phyloP scores from a whole-genome alignment of 768 basidiomycete genomes.

The Lentinula edodes region DNA sequence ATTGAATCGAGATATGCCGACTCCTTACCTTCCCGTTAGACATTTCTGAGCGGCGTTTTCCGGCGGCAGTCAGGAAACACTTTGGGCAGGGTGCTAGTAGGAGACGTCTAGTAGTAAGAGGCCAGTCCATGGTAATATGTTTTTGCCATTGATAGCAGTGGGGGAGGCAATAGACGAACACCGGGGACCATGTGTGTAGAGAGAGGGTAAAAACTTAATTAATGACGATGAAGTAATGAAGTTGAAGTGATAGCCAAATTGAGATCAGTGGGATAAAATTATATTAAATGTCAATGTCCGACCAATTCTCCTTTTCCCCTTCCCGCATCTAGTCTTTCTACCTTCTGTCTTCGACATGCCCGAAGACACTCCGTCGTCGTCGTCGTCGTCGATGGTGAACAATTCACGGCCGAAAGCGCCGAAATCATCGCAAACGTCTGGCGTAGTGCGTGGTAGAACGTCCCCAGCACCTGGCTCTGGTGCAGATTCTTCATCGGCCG shows the following conservation, averaged over 20 bases:
- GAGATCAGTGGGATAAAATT: neutral
- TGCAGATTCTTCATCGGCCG: constrained; percentile 30
- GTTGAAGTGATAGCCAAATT: constrained; percentile 1
- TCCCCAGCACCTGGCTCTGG: constrained; percentile 38
- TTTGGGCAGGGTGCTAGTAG: neutral
- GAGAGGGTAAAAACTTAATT: neutral
- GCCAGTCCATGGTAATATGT: too few relatives aligned
- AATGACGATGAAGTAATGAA: neutral
- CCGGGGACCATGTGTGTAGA: neutral
- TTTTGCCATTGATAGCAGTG: too few relatives aligned
- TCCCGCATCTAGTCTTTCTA: neutral
- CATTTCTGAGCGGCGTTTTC: neutral
- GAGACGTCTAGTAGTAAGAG: neutral
- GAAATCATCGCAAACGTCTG: constrained; percentile 29
- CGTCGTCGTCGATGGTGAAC: constrained; percentile 28
- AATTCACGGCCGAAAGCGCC: constrained; percentile 35
- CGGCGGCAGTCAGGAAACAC: neutral
- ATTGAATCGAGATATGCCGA: neutral
- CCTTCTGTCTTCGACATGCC: constrained; percentile 22
- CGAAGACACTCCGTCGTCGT: constrained; percentile 28
- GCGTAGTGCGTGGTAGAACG: constrained; percentile 44
- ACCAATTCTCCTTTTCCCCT: constrained; percentile 3
- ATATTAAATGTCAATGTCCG: constrained; percentile 1
- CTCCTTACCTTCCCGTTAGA: neutral
- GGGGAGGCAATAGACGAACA: neutral